Conservation (phyloP, 768 basidiomycete genomes). For the Naganishia randhawae region DNA sequence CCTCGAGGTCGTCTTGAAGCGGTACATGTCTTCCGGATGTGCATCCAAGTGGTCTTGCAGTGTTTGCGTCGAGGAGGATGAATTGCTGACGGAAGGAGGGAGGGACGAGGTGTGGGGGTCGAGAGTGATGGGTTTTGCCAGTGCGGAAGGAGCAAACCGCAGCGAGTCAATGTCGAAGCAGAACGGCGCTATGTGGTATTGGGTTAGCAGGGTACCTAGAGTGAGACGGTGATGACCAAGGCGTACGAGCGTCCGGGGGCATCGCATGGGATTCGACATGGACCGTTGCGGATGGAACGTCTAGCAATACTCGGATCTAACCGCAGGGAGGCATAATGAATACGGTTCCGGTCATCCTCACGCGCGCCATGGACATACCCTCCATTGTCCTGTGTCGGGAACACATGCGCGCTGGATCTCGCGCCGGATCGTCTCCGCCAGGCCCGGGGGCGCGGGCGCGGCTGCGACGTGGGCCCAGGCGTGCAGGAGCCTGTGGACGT, state of each 20-base stretch:
- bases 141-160: neutral
- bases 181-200: neutral
- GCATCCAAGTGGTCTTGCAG: neutral
- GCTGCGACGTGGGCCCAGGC: neutral
- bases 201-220: neutral
- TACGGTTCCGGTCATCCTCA: too few species aligned
- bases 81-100: neutral
- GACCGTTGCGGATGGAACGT: neutral
- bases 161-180: neutral
- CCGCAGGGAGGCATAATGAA: neutral
- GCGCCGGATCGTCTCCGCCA: neutral
- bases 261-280: slow-evolving; percentile 1
- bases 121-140: neutral
- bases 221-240: neutral
- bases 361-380: slow-evolving; percentile 10
- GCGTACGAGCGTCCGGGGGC: neutral
- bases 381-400: neutral
- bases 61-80: neutral
- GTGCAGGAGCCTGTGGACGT: neutral
- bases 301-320: slow-evolving; percentile 7
- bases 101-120: neutral
- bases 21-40: neutral
- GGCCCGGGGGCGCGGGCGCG: neutral
- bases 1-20: slow-evolving; percentile 8
- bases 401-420: neutral